Evolutionary conservation across 148 eudicot species (phyloP).

Genomic region (Rhododendron simsii): DNA sequence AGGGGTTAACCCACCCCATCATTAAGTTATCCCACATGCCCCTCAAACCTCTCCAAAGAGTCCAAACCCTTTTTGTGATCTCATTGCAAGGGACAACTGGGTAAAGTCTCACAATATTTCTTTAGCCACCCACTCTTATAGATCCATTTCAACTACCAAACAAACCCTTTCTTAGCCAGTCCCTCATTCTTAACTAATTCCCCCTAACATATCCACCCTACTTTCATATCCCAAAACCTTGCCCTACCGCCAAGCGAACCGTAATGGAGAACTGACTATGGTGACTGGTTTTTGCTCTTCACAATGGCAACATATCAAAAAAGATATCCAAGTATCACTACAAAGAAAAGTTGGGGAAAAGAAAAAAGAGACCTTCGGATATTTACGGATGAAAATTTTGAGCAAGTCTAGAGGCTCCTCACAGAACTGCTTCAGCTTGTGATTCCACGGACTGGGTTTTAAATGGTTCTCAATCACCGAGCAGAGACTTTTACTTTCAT

Average conservation of each 20-base stretch:
- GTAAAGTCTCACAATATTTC: background rate
- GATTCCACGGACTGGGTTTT: slow-evolving; percentile 80
- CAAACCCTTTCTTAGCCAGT: background rate
- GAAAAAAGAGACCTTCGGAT: slow-evolving; percentile 53
- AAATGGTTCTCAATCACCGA: slow-evolving; percentile 77
- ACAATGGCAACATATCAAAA: background rate
- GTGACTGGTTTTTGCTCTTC: background rate
- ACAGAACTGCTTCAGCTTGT: slow-evolving; percentile 64
- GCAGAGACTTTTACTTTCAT: slow-evolving; percentile 52
- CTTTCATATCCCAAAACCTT: background rate
- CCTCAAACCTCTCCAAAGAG: background rate
- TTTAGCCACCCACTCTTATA: background rate
- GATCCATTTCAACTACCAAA: background rate
- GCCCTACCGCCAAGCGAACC: background rate
- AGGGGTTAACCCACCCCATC: background rate
- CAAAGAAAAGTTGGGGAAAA: background rate
- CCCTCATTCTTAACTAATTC: background rate
- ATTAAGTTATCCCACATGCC: background rate
- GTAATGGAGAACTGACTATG: background rate
- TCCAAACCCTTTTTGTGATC: background rate
- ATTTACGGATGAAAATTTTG: slow-evolving; percentile 65
- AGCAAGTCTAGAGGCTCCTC: slow-evolving; percentile 61
- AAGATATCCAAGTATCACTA: background rate
- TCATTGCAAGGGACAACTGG: background rate
- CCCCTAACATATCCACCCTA: background rate